Conservation (phyloP, 2,329 filamentous ascomycete species). For the Colletotrichum lini region DNA sequence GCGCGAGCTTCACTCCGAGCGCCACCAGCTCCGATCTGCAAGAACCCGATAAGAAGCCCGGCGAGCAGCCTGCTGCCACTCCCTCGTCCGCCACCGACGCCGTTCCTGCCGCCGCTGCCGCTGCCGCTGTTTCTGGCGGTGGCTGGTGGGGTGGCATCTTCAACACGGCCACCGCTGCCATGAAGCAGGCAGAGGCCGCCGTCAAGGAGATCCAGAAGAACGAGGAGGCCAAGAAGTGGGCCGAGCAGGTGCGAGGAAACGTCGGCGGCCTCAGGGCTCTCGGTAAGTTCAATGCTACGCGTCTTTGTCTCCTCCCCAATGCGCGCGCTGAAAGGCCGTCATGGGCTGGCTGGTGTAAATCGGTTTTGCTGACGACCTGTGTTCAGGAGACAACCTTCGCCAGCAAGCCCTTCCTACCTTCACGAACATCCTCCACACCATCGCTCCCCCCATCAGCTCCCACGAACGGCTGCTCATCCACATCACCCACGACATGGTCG, state of each 20-base stretch:
- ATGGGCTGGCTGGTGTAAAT: neutral
- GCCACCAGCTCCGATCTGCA: slow-evolving; percentile 74
- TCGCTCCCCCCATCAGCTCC: slow-evolving; percentile 95
- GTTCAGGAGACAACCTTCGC: slow-evolving; percentile 85
- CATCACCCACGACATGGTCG: slow-evolving; percentile 94
- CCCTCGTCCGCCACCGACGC: slow-evolving; percentile 53
- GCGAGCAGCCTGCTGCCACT: slow-evolving; percentile 56
- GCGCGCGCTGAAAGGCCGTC: neutral
- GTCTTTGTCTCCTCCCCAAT: slow-evolving; percentile 12
- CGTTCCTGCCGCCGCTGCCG: slow-evolving; percentile 59
- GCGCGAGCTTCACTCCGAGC: slow-evolving; percentile 79
- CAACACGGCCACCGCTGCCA: slow-evolving; percentile 85
- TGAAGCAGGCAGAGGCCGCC: slow-evolving; percentile 93
- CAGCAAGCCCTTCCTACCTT: slow-evolving; percentile 94
- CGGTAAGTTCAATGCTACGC: slow-evolving; percentile 65
- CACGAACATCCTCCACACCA: slow-evolving; percentile 92
- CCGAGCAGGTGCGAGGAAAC: slow-evolving; percentile 92
- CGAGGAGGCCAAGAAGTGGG: slow-evolving; percentile 96
- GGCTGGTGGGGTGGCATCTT: slow-evolving; percentile 93
- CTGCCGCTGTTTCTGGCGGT: slow-evolving; percentile 66
- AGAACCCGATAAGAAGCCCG: slow-evolving; percentile 68
- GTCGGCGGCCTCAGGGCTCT: slow-evolving; percentile 83
- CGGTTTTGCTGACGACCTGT: slow-evolving; percentile 12
- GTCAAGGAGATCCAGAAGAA: slow-evolving; percentile 97
- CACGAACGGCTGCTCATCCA: slow-evolving; percentile 98